Conservation (phyloP, 352 stramenopile species). For the Thalassiosira mediterranea region DNA sequence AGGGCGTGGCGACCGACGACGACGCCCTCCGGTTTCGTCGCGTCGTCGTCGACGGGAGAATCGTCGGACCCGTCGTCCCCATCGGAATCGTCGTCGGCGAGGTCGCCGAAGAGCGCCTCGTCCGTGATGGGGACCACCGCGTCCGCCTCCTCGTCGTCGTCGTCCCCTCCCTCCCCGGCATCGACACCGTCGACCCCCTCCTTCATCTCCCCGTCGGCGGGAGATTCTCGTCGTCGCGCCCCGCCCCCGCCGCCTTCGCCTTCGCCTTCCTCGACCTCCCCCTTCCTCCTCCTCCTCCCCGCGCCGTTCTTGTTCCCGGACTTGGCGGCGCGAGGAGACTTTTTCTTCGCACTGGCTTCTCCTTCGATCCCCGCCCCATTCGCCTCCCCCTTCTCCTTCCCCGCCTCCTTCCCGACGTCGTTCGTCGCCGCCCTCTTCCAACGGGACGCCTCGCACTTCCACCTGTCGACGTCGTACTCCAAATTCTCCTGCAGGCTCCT, state of each 20-base stretch:
- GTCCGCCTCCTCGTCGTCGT: constrained; percentile 5
- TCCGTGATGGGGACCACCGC: constrained; percentile 49
- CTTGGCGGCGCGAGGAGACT: not conserved
- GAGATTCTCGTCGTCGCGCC: constrained; percentile 8
- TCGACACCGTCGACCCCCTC: not conserved
- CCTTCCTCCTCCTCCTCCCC: not conserved
- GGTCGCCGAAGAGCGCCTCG: constrained; percentile 46
- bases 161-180: not conserved
- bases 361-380: not conserved
- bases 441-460: constrained; percentile 64
- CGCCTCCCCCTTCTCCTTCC: constrained; percentile 6
- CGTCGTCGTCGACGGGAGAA: not conserved
- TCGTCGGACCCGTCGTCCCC: not conserved
- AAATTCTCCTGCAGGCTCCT: constrained; percentile 70
- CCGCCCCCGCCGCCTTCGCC: not conserved
- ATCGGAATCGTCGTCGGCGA: constrained; percentile 27
- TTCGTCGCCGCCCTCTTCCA: constrained; percentile 63
- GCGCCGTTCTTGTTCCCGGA: not conserved
- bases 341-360: not conserved
- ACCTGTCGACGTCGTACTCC: constrained; percentile 74
- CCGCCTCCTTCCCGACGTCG: constrained; percentile 25
- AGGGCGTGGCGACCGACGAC: not conserved
- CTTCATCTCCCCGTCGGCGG: constrained; percentile 6
- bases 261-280: constrained; percentile 11
- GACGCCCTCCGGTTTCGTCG: not conserved